Base-by-base conservation (phyloP, 2,329 filamentous ascomycete genomes). In the Fusarium irregulare region DNA sequence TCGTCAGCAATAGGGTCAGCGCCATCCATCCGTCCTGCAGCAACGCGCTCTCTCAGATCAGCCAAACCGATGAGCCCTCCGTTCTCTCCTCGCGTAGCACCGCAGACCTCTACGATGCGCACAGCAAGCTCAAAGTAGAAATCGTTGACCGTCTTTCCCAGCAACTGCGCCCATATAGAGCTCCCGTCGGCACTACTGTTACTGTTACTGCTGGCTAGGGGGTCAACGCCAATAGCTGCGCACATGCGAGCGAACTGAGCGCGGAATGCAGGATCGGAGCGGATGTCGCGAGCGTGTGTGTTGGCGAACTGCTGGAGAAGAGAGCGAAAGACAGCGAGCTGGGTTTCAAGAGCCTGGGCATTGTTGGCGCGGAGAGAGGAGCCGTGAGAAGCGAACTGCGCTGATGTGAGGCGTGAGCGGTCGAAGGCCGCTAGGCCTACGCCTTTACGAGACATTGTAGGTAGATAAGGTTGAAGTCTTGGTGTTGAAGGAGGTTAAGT, bases 221-320 rank as follows among this genome's bases (percentile, higher is more conserved):
- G 97, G 79, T 99, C 96, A 14, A 99, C 94, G 50, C 96, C 96
- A 73, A 99, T 98, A 68, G 94, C 94, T 76, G 94, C 90, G 83
- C 96, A 99, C 96, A 99, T 99, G 79, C 95, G 93, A 5, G 96
- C 95, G 78, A 99, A 99, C 81, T 99, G 95, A 34, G 95, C 94
- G 66, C 96, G 93, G 81, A 99, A 99, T 11, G 89, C 91, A 8
- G 96, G 96, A 79, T 98, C 94, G 4, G 94, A 97, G 69, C 95
- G 94, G 64, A 99, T 99, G 76, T 97, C 96, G 78, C 94, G 94
- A 73, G 92, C 93, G 85, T 99, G 96, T 51, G 95, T 97, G 76
- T 95, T 88, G 46, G 94, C 93, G 81, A 99, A 99, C 80, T 97
- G 94, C 82, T 98, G 94, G 8, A 99, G 89, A 13, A 98, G 87